A percentile compares a stretch with the other conserved stretches of the same genome.
Conservation (phyloP, 768 basidiomycete genomes). For the Xerocomus brunneocitrinus region DNA sequence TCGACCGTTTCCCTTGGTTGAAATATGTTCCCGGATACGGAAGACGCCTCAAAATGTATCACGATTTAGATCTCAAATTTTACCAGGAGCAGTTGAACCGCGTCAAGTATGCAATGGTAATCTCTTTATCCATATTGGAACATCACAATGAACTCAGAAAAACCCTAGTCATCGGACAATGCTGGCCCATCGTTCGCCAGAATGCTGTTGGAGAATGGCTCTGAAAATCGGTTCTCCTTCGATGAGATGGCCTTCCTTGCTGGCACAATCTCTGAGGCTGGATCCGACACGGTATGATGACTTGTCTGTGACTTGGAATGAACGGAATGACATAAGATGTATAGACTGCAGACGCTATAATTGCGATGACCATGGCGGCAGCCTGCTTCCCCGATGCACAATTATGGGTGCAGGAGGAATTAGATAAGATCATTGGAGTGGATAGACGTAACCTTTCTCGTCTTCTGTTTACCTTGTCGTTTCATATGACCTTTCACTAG, state of each 20-base stretch:
- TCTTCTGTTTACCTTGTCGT: background rate
- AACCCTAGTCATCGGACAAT: background rate
- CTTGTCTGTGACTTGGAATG: background rate
- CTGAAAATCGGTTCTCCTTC: conserved; percentile 44
- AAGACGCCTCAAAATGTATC: conserved; percentile 45
- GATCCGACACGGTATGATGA: conserved; percentile 45
- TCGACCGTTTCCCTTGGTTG: conserved; percentile 34
- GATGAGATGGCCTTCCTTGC: conserved; percentile 56
- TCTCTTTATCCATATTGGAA: background rate
- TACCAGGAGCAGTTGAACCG: conserved; percentile 46
- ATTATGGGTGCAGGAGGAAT: conserved; percentile 44
- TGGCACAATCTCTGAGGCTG: conserved; percentile 58
- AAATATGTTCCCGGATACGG: conserved; percentile 57
- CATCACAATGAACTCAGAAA: background rate
- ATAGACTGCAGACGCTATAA: conserved; percentile 16
- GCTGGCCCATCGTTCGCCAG: conserved; percentile 41
- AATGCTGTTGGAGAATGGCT: conserved; percentile 48
- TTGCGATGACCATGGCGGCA: conserved; percentile 48
- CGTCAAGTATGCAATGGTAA: conserved; percentile 44
- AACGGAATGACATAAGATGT: background rate
- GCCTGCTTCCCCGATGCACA: conserved; percentile 52
- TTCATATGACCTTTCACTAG: conserved; percentile 13
- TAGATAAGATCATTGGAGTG: conserved; percentile 47
- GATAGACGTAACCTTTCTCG: conserved; percentile 21
- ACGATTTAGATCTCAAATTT: conserved; percentile 46